These are phyloP conservation scores for Exophiala sideris DNA, from an alignment of 2,329 filamentous ascomycete species.

Conservation along the genomic window DNA sequence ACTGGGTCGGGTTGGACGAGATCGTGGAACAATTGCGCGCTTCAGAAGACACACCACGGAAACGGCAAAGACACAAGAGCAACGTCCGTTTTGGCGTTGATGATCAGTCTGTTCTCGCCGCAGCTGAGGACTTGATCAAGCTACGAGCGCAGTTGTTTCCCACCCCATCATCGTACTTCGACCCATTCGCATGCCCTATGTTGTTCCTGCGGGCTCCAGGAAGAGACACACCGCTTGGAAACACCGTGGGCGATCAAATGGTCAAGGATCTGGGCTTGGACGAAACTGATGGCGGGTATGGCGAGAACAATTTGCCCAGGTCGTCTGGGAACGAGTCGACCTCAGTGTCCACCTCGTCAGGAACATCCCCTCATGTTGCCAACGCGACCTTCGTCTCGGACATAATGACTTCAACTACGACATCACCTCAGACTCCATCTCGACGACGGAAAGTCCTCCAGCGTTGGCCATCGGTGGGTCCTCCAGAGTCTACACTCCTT, in stretches of 20 bases:
- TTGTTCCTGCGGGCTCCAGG: slow-evolving; percentile 43
- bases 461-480: slow-evolving; percentile 23
- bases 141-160: slow-evolving; percentile 38
- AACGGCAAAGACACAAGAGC: slow-evolving; percentile 23
- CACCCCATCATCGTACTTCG: slow-evolving; percentile 38
- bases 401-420: background rate
- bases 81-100: slow-evolving; percentile 15
- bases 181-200: slow-evolving; percentile 43
- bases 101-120: slow-evolving; percentile 7
- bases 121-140: slow-evolving; percentile 29
- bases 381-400: background rate
- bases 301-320: slow-evolving; percentile 1
- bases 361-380: background rate
- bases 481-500: slow-evolving; percentile 22
- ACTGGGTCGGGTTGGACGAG: slow-evolving; percentile 38
- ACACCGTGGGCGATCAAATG: slow-evolving; percentile 9
- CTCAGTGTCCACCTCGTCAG: background rate
- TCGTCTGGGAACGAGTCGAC: slow-evolving; percentile 12
- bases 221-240: slow-evolving; percentile 33
- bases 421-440: background rate
- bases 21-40: slow-evolving; percentile 8
- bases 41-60: slow-evolving; percentile 5
- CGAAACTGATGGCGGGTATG: slow-evolving; percentile 3
- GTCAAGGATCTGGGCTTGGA: slow-evolving; percentile 15
- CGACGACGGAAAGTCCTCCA: slow-evolving; percentile 26